Conservation (phyloP, 352 stramenopile genomes). For the Pythium aristosporum region DNA sequence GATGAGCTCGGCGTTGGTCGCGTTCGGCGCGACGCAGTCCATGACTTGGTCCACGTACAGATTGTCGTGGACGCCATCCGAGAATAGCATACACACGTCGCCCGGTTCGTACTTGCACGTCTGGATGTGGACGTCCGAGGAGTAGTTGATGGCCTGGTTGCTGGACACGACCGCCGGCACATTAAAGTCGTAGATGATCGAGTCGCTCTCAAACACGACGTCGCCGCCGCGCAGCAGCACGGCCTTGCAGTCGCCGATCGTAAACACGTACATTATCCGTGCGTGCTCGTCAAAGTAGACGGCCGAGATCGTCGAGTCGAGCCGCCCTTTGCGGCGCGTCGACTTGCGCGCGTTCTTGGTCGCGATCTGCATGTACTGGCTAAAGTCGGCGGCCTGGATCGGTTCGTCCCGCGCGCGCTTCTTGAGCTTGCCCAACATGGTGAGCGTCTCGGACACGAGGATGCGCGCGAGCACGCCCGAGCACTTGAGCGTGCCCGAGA, state of each 20-base stretch:
- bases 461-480: slow-evolving; percentile 76
- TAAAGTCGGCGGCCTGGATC: slow-evolving; percentile 63
- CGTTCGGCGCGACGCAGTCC: slow-evolving; percentile 47
- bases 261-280: slow-evolving; percentile 80
- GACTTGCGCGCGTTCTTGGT: slow-evolving; percentile 73
- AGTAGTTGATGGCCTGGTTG: slow-evolving; percentile 85
- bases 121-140: slow-evolving; percentile 68
- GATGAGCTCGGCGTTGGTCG: slow-evolving; percentile 66
- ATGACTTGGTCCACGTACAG: slow-evolving; percentile 84
- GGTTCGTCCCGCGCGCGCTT: slow-evolving; percentile 55
- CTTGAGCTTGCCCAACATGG: slow-evolving; percentile 62
- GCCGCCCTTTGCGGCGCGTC: slow-evolving; percentile 72
- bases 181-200: slow-evolving; percentile 91
- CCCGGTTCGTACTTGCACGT: slow-evolving; percentile 66
- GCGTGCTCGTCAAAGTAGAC: slow-evolving; percentile 78
- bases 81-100: slow-evolving; percentile 84
- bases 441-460: slow-evolving; percentile 77
- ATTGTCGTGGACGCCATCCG: slow-evolving; percentile 87
- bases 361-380: slow-evolving; percentile 60
- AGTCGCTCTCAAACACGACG: slow-evolving; percentile 87
- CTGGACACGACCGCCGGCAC: slow-evolving; percentile 85
- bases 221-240: slow-evolving; percentile 61
- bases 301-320: slow-evolving; percentile 83
- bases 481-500: slow-evolving; percentile 84
- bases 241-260: slow-evolving; percentile 88